These are phyloP conservation scores for Sutorius eximius DNA, from an alignment of 1,284 basidiomycete species.

Conservation along the genomic window DNA sequence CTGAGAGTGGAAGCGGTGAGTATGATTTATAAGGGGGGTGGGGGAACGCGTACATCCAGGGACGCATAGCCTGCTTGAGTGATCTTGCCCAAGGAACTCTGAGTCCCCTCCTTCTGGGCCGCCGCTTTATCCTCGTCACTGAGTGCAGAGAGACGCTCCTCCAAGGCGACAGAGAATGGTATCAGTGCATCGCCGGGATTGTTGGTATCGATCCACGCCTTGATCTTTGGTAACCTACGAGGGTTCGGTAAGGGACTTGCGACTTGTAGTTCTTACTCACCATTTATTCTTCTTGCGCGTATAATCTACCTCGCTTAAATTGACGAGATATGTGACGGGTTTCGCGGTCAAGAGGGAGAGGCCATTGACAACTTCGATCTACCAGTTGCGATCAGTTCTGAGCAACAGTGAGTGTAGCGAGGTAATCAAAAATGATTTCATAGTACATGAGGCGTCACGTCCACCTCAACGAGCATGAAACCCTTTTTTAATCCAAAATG, in stretches of 20 bases:
- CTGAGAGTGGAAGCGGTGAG: conserved; percentile 36
- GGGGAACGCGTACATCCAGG: conserved; percentile 60
- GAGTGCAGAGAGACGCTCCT: conserved; percentile 83
- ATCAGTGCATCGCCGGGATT: conserved; percentile 96
- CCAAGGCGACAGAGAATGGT: conserved; percentile 95
- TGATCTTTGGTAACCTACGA: conserved; percentile 89
- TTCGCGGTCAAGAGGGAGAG: conserved; percentile 94
- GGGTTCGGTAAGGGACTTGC: background rate
- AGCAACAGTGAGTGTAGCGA: conserved; percentile 2
- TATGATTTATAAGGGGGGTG: background rate
- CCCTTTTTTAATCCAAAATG: conserved; percentile 65
- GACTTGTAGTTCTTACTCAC: conserved; percentile 39
- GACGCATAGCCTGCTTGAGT: conserved; percentile 88
- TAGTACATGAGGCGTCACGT: conserved; percentile 67
- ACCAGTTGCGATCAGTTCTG: conserved; percentile 21
- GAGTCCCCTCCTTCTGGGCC: conserved; percentile 74
- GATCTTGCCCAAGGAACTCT: conserved; percentile 84
- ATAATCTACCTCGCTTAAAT: conserved; percentile 95
- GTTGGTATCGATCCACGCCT: conserved; percentile 96
- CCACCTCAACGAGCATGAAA: conserved; percentile 56
- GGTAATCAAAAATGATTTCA: conserved; percentile 50
- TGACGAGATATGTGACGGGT: conserved; percentile 97
- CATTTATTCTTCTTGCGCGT: conserved; percentile 99
- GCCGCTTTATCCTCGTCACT: conserved; percentile 71
- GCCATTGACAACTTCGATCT: conserved; percentile 96